Base-by-base conservation (phyloP, 2,329 filamentous ascomycete species). In the Fusarium globosum region DNA sequence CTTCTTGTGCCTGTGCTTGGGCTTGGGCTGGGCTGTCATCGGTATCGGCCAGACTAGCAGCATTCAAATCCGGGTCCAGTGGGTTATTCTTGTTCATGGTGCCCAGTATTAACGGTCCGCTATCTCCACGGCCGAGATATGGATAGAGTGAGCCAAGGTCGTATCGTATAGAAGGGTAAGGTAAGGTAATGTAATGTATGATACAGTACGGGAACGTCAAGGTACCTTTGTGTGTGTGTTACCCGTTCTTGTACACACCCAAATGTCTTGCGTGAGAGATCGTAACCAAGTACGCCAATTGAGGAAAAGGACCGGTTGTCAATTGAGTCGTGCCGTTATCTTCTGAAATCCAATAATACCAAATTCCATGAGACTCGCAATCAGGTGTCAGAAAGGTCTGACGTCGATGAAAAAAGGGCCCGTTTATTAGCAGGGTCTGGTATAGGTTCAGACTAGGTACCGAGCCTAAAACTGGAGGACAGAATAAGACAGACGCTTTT, bases 11-110 rank as follows among this genome's bases (percentile, higher is more conserved):
- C 71, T 41, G 20, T 13, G 39, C 13, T 15, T 36, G 35, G 4
- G 33, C 33, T 41, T 74, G 53, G 60, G 66, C 48, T 71, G 71
- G 58, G 63, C 69, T 76, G 71, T 78, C 71, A 69, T 71, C 71
- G 65, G 68, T 68, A 68, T 61, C 61, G 65, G 57, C 43, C 55
- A 76, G 74, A 68, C 76, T 74, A 77, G 65, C 68, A 77, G 68
- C 60, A 71, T 68, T 71, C 71, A 71, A 62, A 72, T 69, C 68
- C 72, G 70, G 75, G 69, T 51, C 75, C 66, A 53, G 74, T 71
- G 66, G 72, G 51, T 78, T 69, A 65, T 52, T 73, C 58, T 76
- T 60, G 71, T 52, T 68, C 64, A 73, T 68, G 33, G 69, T 76
- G 73, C 68, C 76, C 51, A 55, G 51, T 41, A 55, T 55, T 55